A percentile compares a stretch with the other conserved stretches of the same genome.
Evolutionary conservation across 306 rosid species (phyloP).

Genomic region (Begonia fuchsioides): DNA sequence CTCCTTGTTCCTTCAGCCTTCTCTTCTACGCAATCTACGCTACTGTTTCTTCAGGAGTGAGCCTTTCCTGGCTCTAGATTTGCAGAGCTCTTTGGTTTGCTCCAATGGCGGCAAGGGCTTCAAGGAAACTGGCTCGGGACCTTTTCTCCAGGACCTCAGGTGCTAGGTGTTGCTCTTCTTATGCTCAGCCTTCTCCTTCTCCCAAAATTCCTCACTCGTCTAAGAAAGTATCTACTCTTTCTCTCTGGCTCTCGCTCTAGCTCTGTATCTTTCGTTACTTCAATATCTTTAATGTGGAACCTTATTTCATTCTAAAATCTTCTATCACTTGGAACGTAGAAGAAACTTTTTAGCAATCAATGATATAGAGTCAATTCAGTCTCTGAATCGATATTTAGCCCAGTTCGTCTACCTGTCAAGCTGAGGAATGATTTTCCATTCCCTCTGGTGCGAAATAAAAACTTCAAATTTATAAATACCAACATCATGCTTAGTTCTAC

Average conservation of each 20-base stretch:
- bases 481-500: no score
- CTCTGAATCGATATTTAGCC: no score
- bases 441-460: no score
- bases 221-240: slow-evolving; percentile 48
- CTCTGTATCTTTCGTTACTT: background rate
- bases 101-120: slow-evolving; percentile 65
- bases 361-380: background rate
- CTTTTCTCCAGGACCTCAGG: slow-evolving; percentile 22
- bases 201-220: slow-evolving; percentile 58
- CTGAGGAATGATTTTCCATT: no score
- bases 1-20: no score
- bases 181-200: slow-evolving; percentile 32
- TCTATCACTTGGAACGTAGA: background rate
- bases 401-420: background rate
- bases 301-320: no score
- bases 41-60: no score
- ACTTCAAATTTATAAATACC: no score
- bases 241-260: no score
- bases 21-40: no score
- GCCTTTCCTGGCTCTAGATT: no score
- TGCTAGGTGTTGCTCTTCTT: slow-evolving; percentile 46
- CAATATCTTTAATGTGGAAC: background rate
- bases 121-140: slow-evolving; percentile 34
- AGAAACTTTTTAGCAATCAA: background rate
- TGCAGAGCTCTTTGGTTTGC: no score